Base-by-base conservation (phyloP, 768 basidiomycete species). In the Lyophyllum atratum region DNA sequence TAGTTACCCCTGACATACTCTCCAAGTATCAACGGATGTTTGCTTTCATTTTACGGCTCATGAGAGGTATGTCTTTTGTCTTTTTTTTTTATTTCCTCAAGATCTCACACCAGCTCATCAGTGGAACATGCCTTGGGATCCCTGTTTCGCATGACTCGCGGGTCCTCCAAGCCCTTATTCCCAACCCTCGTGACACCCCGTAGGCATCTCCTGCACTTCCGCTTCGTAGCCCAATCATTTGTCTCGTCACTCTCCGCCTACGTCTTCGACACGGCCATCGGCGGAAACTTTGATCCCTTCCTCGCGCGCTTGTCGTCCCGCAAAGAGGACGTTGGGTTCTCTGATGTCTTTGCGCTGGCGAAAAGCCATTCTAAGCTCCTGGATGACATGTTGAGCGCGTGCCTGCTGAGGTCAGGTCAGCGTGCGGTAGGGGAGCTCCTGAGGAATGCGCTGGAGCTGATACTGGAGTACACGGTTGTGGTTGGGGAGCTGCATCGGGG, bases 21-120 rank as follows among this genome's bases (percentile, higher is more conserved):
- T 86, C 83, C 5, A 95, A 95, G 68, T 95, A 95, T 66, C 91
- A 94, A 61, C 78, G 90, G 39, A 76, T 95, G 59, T 93, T 94
- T 68, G 80, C 89, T 0, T 86, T 94, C 64, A 80, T 93, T 46
- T 74, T 96, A 31, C 81, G 93, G 28, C 74, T 95, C 39, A 79
- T 87, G 64, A 80, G 94, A 81, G 92, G 93, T 89, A 62, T 24
- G 77, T 70, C 22, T 52, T 26, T 15, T 24, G 2, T 8, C 28
- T 17, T 31, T 22, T 55, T 4, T 19, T 43, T 9, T 5, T 37
- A 14, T 1, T 42, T 42, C 31, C 5, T 6, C 19, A 8, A 7
- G 7, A 29, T 37, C 62, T 44, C 64, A 49, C 26, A 57, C 28
- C n/a, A 5, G 11, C 24, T 25, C 44, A 45, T 11, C 54, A 89